A percentile compares a stretch with the other conserved stretches of the same genome.
Evolutionary conservation across 1,284 basidiomycete genomes (phyloP).

Genomic region (Megacollybia platyphylla): DNA sequence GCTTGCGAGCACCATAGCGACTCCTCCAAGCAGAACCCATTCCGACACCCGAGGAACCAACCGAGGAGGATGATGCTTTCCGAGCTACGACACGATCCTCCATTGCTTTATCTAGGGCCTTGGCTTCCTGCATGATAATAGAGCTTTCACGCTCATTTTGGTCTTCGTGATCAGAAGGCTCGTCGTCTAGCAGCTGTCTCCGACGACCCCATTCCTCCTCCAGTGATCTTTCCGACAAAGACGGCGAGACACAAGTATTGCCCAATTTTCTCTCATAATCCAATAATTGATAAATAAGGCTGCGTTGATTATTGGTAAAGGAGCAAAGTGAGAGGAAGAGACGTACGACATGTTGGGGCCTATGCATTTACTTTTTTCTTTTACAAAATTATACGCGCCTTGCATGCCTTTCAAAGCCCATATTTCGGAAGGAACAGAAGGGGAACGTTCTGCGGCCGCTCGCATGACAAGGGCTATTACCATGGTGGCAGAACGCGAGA

Average conservation of each 20-base stretch:
- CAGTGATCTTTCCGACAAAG: constrained; percentile 40
- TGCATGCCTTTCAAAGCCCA: constrained; percentile 85
- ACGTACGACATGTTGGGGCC: constrained; percentile 95
- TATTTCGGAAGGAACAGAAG: constrained; percentile 58
- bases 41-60: constrained; percentile 34
- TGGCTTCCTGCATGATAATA: constrained; percentile 61
- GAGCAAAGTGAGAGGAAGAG: constrained; percentile 8
- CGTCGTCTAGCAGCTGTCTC: constrained; percentile 53
- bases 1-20: constrained; percentile 50
- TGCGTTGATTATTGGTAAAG: constrained; percentile 17
- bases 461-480: constrained; percentile 94
- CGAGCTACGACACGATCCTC: constrained; percentile 65
- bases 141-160: constrained; percentile 34
- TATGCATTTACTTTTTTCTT: constrained; percentile 78
- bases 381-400: constrained; percentile 84
- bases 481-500: constrained; percentile 88
- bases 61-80: constrained; percentile 53
- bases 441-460: constrained; percentile 65
- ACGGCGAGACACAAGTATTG: constrained; percentile 32
- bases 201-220: constrained; percentile 79
- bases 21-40: constrained; percentile 56
- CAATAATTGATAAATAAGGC: constrained; percentile 91
- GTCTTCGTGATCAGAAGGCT: constrained; percentile 33
- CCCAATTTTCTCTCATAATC: constrained; percentile 83
- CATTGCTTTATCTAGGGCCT: constrained; percentile 71